These are phyloP conservation scores for Pelagomonas calceolata DNA, from an alignment of 108 stramenopile species.

Conservation along the genomic window DNA sequence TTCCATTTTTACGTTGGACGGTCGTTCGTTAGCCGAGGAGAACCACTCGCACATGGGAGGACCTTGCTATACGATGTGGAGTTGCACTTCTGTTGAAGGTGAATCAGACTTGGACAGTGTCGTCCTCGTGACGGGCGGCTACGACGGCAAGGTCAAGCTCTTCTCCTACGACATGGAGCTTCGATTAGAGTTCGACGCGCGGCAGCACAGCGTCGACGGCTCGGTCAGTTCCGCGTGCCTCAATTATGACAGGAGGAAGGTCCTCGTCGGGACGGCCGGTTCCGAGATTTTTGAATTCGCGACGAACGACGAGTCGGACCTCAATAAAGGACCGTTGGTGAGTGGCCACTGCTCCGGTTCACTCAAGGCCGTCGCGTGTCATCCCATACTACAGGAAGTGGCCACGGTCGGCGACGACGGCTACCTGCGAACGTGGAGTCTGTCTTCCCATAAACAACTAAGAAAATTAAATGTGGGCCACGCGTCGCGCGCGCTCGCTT, in stretches of 20 bases:
- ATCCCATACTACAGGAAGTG: conserved; percentile 13
- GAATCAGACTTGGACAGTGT: neutral
- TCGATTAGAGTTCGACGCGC: conserved; percentile 16
- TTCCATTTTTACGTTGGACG: conserved; percentile 21
- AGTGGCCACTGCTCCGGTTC: conserved; percentile 27
- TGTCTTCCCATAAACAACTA: neutral
- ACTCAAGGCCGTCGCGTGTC: conserved; percentile 32
- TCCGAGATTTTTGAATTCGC: conserved; percentile 23
- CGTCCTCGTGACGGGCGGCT: conserved; percentile 33
- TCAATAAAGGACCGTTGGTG: conserved; percentile 11
- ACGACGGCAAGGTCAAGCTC: conserved; percentile 29
- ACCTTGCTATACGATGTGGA: conserved; percentile 13
- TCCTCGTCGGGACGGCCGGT: conserved; percentile 22
- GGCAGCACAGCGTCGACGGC: conserved; percentile 8
- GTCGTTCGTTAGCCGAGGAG: conserved; percentile 23
- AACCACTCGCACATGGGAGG: conserved; percentile 29
- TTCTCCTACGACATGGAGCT: conserved; percentile 22
- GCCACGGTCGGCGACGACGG: conserved; percentile 34
- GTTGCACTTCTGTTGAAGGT: neutral
- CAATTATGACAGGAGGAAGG: conserved; percentile 2
- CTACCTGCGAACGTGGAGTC: conserved; percentile 26
- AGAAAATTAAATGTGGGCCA: neutral
- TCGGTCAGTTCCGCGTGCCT: conserved; percentile 28
- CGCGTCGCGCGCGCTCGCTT: conserved; percentile 25
- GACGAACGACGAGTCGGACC: conserved; percentile 5